Percentiles rank a stretch among this genome's conserved stretches.
These are phyloP conservation scores for Cercospora sp. DNA, from an alignment of 2,329 filamentous ascomycete genomes.

Conservation along the genomic window DNA sequence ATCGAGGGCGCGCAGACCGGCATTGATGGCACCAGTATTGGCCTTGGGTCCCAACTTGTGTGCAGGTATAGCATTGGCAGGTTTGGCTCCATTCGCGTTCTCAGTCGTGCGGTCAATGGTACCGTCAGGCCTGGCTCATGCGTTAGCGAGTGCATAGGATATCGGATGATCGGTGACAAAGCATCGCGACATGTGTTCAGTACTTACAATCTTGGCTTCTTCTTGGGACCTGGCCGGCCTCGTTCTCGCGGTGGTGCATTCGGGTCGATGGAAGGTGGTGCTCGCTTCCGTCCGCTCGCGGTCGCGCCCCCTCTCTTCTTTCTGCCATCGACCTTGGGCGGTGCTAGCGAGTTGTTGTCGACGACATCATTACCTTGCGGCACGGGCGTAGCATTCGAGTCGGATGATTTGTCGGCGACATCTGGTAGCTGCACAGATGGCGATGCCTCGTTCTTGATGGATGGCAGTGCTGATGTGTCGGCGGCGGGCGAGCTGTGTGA, in stretches of 20 bases:
- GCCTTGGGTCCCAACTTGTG: conserved; percentile 95
- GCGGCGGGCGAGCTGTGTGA: conserved; percentile 25
- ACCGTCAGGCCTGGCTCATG: conserved; percentile 51
- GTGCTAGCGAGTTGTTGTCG: conserved; percentile 44
- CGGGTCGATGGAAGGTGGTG: conserved; percentile 51
- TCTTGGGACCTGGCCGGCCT: conserved; percentile 92
- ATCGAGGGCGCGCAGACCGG: conserved; percentile 89
- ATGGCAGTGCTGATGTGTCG: neutral
- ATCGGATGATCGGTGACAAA: neutral
- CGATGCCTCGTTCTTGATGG: conserved; percentile 41
- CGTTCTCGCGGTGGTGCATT: conserved; percentile 35
- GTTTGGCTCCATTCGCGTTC: conserved; percentile 14
- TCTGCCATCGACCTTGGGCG: conserved; percentile 48
- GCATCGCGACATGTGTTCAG: neutral
- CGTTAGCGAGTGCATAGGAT: conserved; percentile 28
- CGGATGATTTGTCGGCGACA: conserved; percentile 43
- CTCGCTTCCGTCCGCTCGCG: conserved; percentile 35
- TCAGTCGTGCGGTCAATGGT: conserved; percentile 44
- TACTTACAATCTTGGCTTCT: conserved; percentile 90
- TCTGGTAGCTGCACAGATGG: conserved; percentile 38
- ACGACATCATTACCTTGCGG: conserved; percentile 39
- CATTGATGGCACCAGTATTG: conserved; percentile 96
- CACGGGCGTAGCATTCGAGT: conserved; percentile 45
- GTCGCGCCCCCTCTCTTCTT: conserved; percentile 66
- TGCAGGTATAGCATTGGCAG: conserved; percentile 42